phyloP scores from a whole-genome alignment of 768 basidiomycete species.

The Rhizopogon sp. region DNA sequence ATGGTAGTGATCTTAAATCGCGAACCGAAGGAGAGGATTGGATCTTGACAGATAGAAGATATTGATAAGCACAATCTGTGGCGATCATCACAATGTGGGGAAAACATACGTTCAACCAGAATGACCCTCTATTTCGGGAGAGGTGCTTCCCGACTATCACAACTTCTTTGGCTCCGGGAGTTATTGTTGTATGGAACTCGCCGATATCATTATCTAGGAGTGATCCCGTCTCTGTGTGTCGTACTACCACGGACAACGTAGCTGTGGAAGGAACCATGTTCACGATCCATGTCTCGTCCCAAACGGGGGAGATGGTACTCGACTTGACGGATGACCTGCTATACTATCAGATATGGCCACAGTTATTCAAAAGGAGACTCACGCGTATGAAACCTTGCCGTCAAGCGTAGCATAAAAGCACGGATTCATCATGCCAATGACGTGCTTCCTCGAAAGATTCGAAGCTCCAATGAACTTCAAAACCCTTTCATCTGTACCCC shows the following conservation, averaged over 20 bases:
- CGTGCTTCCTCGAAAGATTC: slow-evolving; percentile 65
- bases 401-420: slow-evolving; percentile 71
- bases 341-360: not conserved
- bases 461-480: slow-evolving; percentile 66
- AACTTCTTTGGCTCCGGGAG: slow-evolving; percentile 57
- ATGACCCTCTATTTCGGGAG: slow-evolving; percentile 49
- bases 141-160: slow-evolving; percentile 52
- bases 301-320: slow-evolving; percentile 56
- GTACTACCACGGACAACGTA: slow-evolving; percentile 51
- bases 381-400: slow-evolving; percentile 59
- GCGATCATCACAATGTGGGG: not conserved
- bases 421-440: slow-evolving; percentile 59
- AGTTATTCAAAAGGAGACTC: slow-evolving; percentile 20
- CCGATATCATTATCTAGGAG: slow-evolving; percentile 63
- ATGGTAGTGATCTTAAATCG: slow-evolving; percentile 40
- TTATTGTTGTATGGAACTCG: slow-evolving; percentile 48
- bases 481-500: slow-evolving; percentile 5
- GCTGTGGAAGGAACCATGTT: slow-evolving; percentile 71
- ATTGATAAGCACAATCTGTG: not conserved
- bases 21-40: slow-evolving; percentile 44
- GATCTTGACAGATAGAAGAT: slow-evolving; percentile 36
- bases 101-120: slow-evolving; percentile 59
- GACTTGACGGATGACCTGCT: slow-evolving; percentile 60
- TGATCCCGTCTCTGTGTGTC: slow-evolving; percentile 61
- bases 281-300: slow-evolving; percentile 72